Evolutionary conservation across 768 basidiomycete species (phyloP).

Genomic region (Psilocybe cyanescens): DNA sequence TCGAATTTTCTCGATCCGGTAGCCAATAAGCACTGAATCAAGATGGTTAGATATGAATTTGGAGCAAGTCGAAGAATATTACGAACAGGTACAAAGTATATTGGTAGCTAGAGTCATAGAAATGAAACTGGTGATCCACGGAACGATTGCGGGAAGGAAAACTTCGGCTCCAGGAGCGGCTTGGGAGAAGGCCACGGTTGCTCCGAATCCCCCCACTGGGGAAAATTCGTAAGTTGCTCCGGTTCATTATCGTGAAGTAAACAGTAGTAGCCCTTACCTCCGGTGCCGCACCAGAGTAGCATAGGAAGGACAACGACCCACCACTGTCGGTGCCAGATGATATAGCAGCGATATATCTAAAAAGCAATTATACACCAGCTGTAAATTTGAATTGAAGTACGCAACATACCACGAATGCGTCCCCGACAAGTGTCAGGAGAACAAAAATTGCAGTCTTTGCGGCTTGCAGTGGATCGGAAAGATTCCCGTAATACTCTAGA

Average conservation of each 20-base stretch:
- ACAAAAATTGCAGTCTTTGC: conserved; percentile 5
- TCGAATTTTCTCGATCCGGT: not conserved
- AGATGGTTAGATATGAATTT: not conserved
- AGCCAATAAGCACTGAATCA: not conserved
- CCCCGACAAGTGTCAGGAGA: conserved; percentile 4
- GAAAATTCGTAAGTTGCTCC: not conserved
- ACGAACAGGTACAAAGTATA: conserved; percentile 7
- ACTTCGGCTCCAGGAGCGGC: conserved; percentile 7
- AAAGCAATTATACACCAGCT: not conserved
- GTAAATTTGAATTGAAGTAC: not conserved
- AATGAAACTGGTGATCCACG: conserved; percentile 12
- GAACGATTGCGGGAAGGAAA: conserved; percentile 11
- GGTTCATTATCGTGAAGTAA: not conserved
- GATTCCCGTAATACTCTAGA: not conserved
- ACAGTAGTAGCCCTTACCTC: not conserved
- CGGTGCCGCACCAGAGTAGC: not conserved
- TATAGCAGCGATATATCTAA: conserved; percentile 6
- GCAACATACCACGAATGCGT: conserved; percentile 1
- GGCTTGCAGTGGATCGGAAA: conserved; percentile 4
- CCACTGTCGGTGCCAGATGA: conserved; percentile 2
- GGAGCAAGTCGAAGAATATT: not conserved
- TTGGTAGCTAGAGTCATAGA: conserved; percentile 7
- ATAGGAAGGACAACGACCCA: not conserved
- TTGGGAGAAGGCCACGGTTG: conserved; percentile 2
- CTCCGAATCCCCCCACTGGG: conserved; percentile 6